Conservation (phyloP, 495 filamentous ascomycete genomes). For the Podospora conica region DNA sequence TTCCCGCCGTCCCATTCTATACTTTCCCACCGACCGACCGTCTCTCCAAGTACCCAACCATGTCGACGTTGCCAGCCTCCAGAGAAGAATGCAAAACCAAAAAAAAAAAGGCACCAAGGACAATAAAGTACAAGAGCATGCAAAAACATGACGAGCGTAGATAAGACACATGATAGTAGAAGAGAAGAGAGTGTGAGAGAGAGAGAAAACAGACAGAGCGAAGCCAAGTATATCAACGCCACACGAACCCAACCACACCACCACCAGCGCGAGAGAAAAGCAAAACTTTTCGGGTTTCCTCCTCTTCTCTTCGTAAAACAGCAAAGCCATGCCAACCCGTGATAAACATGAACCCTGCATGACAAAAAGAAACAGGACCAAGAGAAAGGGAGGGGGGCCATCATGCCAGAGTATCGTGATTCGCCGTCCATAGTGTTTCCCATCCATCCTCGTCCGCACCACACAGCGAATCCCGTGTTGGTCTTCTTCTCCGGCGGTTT, state of each 20-base stretch:
- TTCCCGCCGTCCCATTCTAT: neutral
- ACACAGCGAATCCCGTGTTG: neutral
- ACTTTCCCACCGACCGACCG: slow-evolving; percentile 1
- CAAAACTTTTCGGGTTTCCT: slow-evolving; percentile 10
- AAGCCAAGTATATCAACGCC: slow-evolving; percentile 2
- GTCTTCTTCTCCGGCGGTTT: neutral
- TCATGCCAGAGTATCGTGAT: neutral
- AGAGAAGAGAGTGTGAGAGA: neutral
- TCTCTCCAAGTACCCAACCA: neutral
- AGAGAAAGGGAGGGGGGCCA: slow-evolving; percentile 2
- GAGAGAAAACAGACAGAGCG: neutral
- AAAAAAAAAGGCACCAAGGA: neutral
- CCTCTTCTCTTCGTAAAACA: neutral
- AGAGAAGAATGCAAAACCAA: slow-evolving; percentile 5
- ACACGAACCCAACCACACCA: neutral
- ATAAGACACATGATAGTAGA: neutral
- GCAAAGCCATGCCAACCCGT: neutral
- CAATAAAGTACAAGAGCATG: slow-evolving; percentile 8
- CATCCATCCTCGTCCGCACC: slow-evolving; percentile 4
- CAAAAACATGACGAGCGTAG: neutral
- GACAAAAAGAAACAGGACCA: neutral
- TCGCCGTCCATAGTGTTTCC: slow-evolving; percentile 1
- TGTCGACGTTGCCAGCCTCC: slow-evolving; percentile 5
- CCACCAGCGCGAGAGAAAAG: neutral
- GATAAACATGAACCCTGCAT: neutral